Conservation (phyloP, 495 filamentous ascomycete species). For the Podospora pseudopauciseta region DNA sequence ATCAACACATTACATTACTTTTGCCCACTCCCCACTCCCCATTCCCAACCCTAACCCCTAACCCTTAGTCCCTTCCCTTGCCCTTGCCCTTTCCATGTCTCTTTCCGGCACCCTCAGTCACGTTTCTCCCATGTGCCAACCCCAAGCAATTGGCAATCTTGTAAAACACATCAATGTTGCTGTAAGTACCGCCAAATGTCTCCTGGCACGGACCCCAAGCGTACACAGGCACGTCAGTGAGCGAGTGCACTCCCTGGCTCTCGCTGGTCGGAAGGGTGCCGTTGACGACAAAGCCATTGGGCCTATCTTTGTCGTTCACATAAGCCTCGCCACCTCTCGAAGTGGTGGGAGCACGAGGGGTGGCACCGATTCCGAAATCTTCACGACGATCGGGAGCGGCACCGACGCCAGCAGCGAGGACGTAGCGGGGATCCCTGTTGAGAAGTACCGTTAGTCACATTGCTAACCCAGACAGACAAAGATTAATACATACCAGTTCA, state of each 20-base stretch:
- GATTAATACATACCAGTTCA: conserved; percentile 72
- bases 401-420: conserved; percentile 60
- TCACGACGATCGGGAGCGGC: conserved; percentile 66
- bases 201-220: conserved; percentile 70
- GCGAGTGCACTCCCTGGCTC: conserved; percentile 62
- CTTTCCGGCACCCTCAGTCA: conserved; percentile 15
- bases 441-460: background rate
- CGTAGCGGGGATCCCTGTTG: conserved; percentile 75
- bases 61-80: background rate
- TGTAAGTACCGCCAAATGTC: conserved; percentile 63
- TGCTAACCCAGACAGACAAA: conserved; percentile 54
- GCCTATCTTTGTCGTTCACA: conserved; percentile 58
- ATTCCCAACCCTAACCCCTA: background rate
- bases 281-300: conserved; percentile 63
- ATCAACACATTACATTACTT: background rate
- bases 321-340: conserved; percentile 47
- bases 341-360: conserved; percentile 55
- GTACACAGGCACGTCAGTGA: conserved; percentile 74
- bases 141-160: conserved; percentile 67
- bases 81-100: conserved; percentile 3
- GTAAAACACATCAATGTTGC: conserved; percentile 69
- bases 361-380: conserved; percentile 59
- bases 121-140: conserved; percentile 38
- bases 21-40: background rate
- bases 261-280: conserved; percentile 59